Base-by-base conservation (phyloP, 176 grass and related monocot genomes). In the barley (Hordeum vulgare) region DNA sequence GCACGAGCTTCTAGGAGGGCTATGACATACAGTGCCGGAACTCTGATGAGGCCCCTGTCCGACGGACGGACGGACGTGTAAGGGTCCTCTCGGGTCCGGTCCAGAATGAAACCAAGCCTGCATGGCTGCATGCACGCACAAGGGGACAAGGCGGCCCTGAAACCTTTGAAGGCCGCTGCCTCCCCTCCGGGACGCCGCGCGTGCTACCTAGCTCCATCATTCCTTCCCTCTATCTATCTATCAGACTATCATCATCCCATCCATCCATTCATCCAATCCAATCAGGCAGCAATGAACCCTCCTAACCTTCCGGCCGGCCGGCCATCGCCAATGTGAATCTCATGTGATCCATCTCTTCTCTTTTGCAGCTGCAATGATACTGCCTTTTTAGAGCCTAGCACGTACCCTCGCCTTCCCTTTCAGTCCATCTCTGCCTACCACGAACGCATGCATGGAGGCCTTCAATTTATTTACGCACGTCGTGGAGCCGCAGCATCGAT, bases 161-260 rank as follows among this genome's bases (percentile, higher is more conserved):
- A 76, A 61, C 69, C 82, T 81, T 81, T 82, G 71, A 59, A 82
- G 65, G 83, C 83, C 83, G 83, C 71, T 90, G 71, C 83, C 34
- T 58, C 83, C 77, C 81, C 41, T 59, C 81, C 54, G 78, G 65
- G 81, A 90, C 71, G 79, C 79, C 70, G 71, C 71, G 64, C 78
- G 82, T 81, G 77, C 31, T 60, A n/a, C n/a, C 64, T 28, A n/a
- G 63, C 24, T 66, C 21, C 72, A 24, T 61, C 58, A 25, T 26
- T 25, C 10, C 23, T 54, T 54, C 7, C 31, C n/a, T n/a, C n/a
- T n/a, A n/a, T n/a, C n/a, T n/a, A n/a, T n/a, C n/a, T n/a, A n/a
- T n/a, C n/a, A n/a, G n/a, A n/a, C n/a, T 10, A 40, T 40, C 37
- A 37, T 37, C 47, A 51, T 74, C 80, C 18, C 31, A 66, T 81